Evolutionary conservation across 371 early-diverging fungal genomes (phyloP).

Genomic region (Amoeboaphelidium protococcarum): DNA sequence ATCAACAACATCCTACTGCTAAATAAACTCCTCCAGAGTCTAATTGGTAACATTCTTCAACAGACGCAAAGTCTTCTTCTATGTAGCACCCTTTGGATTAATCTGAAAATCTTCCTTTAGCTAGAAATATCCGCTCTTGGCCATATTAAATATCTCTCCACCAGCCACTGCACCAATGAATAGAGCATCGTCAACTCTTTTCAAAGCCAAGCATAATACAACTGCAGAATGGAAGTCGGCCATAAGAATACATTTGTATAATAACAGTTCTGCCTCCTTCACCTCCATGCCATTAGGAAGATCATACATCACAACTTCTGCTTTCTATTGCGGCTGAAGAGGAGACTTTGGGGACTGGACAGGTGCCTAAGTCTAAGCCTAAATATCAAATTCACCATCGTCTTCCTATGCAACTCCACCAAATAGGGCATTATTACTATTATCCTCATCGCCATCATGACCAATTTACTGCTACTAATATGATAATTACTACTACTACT

Average conservation of each 20-base stretch:
- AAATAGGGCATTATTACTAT: too few species aligned
- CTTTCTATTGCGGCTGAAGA: neutral
- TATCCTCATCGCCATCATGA: too few species aligned
- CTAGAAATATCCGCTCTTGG: constrained; percentile 64
- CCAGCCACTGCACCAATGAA: constrained; percentile 68
- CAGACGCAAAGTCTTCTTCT: constrained; percentile 48
- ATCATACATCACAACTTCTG: neutral
- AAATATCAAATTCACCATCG: neutral
- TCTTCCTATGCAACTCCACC: too few species aligned
- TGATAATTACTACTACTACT: too few species aligned
- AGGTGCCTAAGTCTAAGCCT: neutral
- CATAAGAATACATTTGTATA: constrained; percentile 43
- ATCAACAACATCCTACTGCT: constrained; percentile 25
- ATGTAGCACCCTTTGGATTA: constrained; percentile 33
- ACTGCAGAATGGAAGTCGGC: constrained; percentile 82
- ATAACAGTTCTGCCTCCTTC: too few species aligned
- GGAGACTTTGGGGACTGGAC: neutral
- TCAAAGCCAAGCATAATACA: constrained; percentile 41
- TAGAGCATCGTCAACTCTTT: constrained; percentile 69
- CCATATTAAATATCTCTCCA: constrained; percentile 43
- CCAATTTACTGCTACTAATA: too few species aligned
- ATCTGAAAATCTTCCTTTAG: too few species aligned
- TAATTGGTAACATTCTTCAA: constrained; percentile 48
- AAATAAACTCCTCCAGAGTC: constrained; percentile 51
- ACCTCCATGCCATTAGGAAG: too few species aligned